A percentile compares a stretch with the other conserved stretches of the same genome.
Conservation (phyloP, 345 rosid genomes). For the Brassica rapa region DNA sequence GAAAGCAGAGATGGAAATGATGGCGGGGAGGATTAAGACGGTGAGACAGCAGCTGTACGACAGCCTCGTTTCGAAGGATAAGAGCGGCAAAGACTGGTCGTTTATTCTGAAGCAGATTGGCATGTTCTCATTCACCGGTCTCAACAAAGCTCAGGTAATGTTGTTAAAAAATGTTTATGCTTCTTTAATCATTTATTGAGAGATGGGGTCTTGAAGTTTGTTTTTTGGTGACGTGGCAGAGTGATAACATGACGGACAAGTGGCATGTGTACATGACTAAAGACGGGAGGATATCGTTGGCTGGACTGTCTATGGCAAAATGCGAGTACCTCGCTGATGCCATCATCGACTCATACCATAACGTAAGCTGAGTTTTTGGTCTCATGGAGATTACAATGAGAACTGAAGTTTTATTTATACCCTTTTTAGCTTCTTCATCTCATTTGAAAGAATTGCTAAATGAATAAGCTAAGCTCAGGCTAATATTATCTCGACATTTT, state of each 20-base stretch:
- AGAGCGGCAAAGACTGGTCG: slow-evolving; percentile 95
- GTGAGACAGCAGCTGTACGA: slow-evolving; percentile 79
- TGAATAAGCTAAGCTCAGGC: slow-evolving; percentile 24
- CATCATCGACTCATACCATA: slow-evolving; percentile 78
- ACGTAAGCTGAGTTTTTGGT: slow-evolving; percentile 52
- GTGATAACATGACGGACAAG: slow-evolving; percentile 85
- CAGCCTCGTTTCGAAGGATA: slow-evolving; percentile 74
- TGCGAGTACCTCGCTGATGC: slow-evolving; percentile 95
- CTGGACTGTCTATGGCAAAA: slow-evolving; percentile 87
- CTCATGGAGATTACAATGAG: slow-evolving; percentile 12
- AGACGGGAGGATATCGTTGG: slow-evolving; percentile 94
- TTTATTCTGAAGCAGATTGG: slow-evolving; percentile 90
- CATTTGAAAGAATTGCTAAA: slow-evolving; percentile 8
- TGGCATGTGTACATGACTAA: slow-evolving; percentile 97
- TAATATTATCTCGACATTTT: slow-evolving; percentile 9
- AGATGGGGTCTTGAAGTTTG: background rate
- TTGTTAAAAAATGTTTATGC: background rate
- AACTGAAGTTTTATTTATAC: slow-evolving; percentile 7
- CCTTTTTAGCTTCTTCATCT: slow-evolving; percentile 5
- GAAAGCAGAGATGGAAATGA: slow-evolving; percentile 96
- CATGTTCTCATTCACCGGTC: slow-evolving; percentile 97
- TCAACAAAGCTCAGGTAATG: slow-evolving; percentile 84
- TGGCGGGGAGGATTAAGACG: slow-evolving; percentile 95
- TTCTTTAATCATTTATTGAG: background rate
- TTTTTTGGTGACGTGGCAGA: slow-evolving; percentile 39